Percentiles rank a stretch among this genome's conserved stretches.
Conservation (phyloP, 1,284 basidiomycete genomes). For the Inonotus obliquus region DNA sequence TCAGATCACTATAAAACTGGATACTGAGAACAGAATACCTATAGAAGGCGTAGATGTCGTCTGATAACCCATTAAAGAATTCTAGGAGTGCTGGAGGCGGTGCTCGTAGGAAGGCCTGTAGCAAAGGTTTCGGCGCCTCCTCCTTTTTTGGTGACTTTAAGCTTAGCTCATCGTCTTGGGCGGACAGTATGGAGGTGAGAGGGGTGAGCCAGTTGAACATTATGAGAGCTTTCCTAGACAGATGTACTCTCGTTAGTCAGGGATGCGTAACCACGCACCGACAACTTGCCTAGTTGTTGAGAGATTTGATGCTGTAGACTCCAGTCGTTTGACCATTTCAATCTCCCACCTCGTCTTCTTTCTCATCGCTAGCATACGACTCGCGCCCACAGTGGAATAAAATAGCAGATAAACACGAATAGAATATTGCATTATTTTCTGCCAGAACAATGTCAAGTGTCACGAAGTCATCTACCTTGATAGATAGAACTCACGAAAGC, state of each 20-base stretch:
- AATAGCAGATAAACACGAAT: slow-evolving; percentile 69
- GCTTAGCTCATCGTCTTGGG: slow-evolving; percentile 30
- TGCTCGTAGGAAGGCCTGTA: slow-evolving; percentile 69
- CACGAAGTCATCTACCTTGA: slow-evolving; percentile 7
- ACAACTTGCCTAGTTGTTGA: slow-evolving; percentile 61
- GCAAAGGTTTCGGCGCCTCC: slow-evolving; percentile 40
- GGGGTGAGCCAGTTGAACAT: slow-evolving; percentile 80
- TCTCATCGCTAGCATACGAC: slow-evolving; percentile 40
- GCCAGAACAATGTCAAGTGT: slow-evolving; percentile 2
- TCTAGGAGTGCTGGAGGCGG: slow-evolving; percentile 81
- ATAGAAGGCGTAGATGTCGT: slow-evolving; percentile 73
- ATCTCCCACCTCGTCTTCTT: slow-evolving; percentile 47
- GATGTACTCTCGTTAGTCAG: neutral
- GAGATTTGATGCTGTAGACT: slow-evolving; percentile 56
- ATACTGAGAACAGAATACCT: slow-evolving; percentile 21
- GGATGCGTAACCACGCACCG: neutral
- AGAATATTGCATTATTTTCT: slow-evolving; percentile 84
- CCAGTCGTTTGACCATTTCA: slow-evolving; percentile 52
- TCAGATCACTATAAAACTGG: neutral
- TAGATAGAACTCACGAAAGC: slow-evolving; percentile 56
- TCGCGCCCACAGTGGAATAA: slow-evolving; percentile 48
- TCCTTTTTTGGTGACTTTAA: slow-evolving; percentile 24
- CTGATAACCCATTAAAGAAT: slow-evolving; percentile 64
- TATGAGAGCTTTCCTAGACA: slow-evolving; percentile 64
- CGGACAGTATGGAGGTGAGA: slow-evolving; percentile 56